A percentile compares a stretch with the other conserved stretches of the same genome.
Evolutionary conservation across 306 rosid genomes (phyloP).

Genomic region (Cicer bijugum): DNA sequence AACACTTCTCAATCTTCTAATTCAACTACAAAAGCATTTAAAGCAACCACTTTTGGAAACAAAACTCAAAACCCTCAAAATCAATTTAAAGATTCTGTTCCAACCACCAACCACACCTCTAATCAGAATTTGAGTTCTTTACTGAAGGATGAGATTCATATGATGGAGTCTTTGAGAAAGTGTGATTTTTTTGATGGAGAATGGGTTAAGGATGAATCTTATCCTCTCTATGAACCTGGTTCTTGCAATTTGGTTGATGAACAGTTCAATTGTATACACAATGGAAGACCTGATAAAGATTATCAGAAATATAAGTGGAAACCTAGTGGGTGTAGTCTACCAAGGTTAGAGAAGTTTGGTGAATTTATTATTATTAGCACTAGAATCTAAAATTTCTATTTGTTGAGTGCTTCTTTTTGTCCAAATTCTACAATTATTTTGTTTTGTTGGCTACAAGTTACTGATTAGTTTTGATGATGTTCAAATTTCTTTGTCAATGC

Average conservation of each 20-base stretch:
- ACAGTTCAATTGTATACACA: constrained; percentile 72
- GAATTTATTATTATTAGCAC: constrained; percentile 10
- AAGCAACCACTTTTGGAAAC: constrained; percentile 40
- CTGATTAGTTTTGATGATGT: neutral
- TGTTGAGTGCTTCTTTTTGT: constrained; percentile 31
- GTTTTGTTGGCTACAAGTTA: neutral
- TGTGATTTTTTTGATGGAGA: constrained; percentile 81
- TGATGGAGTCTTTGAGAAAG: constrained; percentile 57
- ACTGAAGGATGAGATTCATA: neutral
- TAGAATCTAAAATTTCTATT: neutral
- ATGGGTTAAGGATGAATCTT: constrained; percentile 79
- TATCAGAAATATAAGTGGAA: constrained; percentile 78
- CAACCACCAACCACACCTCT: constrained; percentile 11
- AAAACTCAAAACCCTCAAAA: constrained; percentile 37
- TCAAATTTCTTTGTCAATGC: neutral
- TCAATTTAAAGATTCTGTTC: constrained; percentile 20
- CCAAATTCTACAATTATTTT: constrained; percentile 7
- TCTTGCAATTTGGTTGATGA: constrained; percentile 79
- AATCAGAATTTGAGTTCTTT: constrained; percentile 7
- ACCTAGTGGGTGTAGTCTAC: constrained; percentile 78
- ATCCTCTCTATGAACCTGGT: constrained; percentile 76
- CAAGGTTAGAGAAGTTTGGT: constrained; percentile 59
- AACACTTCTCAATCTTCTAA: constrained; percentile 40
- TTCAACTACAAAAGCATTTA: constrained; percentile 7
- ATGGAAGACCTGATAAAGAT: constrained; percentile 80